Percentiles rank a stretch among this genome's conserved stretches.
These are phyloP conservation scores for Podaxis pistillaris DNA, from an alignment of 768 basidiomycete genomes.

Conservation along the genomic window DNA sequence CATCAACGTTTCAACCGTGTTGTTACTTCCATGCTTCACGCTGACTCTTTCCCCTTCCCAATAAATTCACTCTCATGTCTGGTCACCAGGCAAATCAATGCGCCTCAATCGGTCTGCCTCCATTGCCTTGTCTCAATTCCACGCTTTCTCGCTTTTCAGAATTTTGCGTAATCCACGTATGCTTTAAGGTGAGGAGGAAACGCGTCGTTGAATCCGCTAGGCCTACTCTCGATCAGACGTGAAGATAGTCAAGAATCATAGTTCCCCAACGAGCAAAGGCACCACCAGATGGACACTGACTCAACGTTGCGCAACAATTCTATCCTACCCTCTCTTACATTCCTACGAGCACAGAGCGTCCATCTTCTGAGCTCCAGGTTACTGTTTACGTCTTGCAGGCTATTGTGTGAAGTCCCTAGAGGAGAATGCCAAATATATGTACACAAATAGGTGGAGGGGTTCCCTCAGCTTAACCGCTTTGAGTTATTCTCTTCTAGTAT, in stretches of 20 bases:
- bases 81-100: conserved; percentile 1
- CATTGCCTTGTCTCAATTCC: neutral
- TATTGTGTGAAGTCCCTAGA: neutral
- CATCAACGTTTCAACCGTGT: neutral
- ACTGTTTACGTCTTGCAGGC: neutral
- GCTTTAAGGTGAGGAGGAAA: neutral
- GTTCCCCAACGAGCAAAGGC: neutral
- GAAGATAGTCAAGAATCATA: neutral
- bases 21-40: neutral
- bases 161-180: neutral
- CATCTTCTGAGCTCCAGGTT: no score
- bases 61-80: neutral
- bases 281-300: neutral
- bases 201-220: neutral
- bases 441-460: neutral
- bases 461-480: neutral
- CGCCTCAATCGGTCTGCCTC: conserved; percentile 3
- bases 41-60: neutral
- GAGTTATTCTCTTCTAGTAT: neutral
- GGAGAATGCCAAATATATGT: conserved; percentile 2
- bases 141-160: neutral
- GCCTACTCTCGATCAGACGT: neutral
- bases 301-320: neutral
- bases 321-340: neutral
- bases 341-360: neutral